A percentile compares a stretch with the other conserved stretches of the same genome.
phyloP scores from a whole-genome alignment of 2,329 filamentous ascomycete genomes.

The Aspergillus ustus region DNA sequence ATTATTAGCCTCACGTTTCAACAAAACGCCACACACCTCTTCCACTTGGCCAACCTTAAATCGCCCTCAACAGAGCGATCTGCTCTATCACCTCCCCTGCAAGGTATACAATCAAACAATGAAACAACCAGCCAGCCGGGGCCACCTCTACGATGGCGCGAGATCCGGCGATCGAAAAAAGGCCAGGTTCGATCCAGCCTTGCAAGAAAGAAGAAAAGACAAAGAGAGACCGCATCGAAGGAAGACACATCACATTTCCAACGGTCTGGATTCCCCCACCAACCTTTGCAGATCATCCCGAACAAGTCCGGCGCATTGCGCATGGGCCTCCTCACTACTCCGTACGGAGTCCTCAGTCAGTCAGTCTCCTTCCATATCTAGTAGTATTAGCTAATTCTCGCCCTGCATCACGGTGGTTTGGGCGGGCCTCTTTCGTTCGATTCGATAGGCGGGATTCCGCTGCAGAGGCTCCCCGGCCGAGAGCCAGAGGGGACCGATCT shows the following conservation, averaged over 20 bases:
- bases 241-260: conserved; percentile 4
- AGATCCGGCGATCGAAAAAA: no score
- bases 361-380: no score
- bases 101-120: not conserved
- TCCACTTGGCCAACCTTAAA: no score
- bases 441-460: not conserved
- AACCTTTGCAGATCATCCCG: not conserved
- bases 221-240: not conserved
- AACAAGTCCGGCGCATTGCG: not conserved
- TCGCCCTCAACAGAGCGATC: not conserved
- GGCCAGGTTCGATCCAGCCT: not conserved
- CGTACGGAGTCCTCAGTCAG: no score
- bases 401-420: no score
- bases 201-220: not conserved
- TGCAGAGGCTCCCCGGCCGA: not conserved
- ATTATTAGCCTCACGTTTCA: no score
- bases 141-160: no score
- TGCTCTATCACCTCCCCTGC: not conserved
- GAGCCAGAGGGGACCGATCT: not conserved
- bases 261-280: not conserved
- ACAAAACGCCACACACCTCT: no score
- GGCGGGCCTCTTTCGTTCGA: no score
- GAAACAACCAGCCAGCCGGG: not conserved
- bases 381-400: not conserved
- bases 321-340: not conserved